Evolutionary conservation across 768 basidiomycete genomes (phyloP).

Genomic region (Trametes maxima): DNA sequence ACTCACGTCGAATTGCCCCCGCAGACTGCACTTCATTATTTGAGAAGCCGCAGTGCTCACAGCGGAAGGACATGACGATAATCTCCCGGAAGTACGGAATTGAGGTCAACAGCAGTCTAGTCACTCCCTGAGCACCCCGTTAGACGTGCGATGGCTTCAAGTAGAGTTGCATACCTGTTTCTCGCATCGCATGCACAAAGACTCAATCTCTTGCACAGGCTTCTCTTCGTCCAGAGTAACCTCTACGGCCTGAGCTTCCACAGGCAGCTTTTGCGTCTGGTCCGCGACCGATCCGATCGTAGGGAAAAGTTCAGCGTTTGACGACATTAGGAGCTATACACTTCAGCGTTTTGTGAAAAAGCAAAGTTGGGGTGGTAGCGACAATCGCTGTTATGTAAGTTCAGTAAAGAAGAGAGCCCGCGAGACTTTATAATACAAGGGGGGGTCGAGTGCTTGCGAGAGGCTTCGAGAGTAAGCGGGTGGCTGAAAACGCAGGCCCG

Average conservation of each 20-base stretch:
- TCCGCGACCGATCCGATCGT: constrained; percentile 34
- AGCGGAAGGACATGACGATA: constrained; percentile 95
- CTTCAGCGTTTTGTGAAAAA: neutral
- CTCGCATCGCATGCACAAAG: constrained; percentile 91
- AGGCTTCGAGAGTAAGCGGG: constrained; percentile 18
- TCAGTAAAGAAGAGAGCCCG: neutral
- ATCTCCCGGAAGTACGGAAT: constrained; percentile 97
- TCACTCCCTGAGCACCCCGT: constrained; percentile 66
- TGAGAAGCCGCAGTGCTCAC: constrained; percentile 84
- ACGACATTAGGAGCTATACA: constrained; percentile 15
- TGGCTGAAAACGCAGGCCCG: constrained; percentile 16
- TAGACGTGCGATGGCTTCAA: neutral
- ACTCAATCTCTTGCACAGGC: constrained; percentile 82
- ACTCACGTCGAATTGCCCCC: constrained; percentile 78
- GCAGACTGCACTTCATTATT: constrained; percentile 98
- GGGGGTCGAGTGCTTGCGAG: constrained; percentile 12
- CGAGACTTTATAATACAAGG: constrained; percentile 7
- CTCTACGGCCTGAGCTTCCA: constrained; percentile 17
- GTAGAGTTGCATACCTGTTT: constrained; percentile 68
- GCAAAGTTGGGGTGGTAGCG: neutral
- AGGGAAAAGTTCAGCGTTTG: constrained; percentile 32
- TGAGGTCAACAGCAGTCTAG: constrained; percentile 84
- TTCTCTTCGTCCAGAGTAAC: constrained; percentile 51
- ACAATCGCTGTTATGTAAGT: neutral
- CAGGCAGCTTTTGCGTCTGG: constrained; percentile 27